These are phyloP conservation scores for Rhamnella rubrinervis DNA, from an alignment of 331 rosid genomes.

Conservation along the genomic window DNA sequence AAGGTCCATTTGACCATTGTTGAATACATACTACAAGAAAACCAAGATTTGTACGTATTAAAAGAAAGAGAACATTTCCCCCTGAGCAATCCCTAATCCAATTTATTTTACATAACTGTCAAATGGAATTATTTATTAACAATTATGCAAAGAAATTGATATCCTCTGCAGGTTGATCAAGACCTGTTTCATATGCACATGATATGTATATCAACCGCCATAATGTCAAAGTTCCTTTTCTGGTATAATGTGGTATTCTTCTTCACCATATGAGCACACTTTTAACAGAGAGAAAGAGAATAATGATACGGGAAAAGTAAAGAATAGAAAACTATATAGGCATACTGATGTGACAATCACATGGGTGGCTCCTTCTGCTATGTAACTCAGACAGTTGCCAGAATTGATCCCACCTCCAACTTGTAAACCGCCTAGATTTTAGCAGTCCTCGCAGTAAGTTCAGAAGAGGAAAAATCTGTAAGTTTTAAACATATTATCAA, in stretches of 20 bases:
- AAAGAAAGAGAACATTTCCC: constrained; percentile 2
- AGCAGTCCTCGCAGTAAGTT: constrained; percentile 58
- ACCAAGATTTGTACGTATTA: constrained; percentile 5
- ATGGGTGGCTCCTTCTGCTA: constrained; percentile 92
- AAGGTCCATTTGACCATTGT: constrained; percentile 88
- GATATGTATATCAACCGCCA: no score
- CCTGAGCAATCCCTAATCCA: constrained; percentile 1
- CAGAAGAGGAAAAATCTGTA: constrained; percentile 59
- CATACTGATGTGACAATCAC: constrained; percentile 94
- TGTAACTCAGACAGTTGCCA: constrained; percentile 68
- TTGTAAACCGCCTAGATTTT: constrained; percentile 74
- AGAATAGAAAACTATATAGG: background rate
- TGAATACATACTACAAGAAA: constrained; percentile 73
- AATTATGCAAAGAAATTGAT: no score
- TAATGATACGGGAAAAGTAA: background rate
- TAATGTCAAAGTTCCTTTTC: no score
- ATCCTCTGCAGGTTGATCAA: no score
- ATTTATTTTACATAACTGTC: background rate
- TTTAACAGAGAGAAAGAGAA: background rate
- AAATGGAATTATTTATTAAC: background rate
- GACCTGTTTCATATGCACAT: no score
- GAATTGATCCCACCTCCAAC: constrained; percentile 96
- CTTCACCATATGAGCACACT: background rate
- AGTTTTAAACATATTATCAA: constrained; percentile 53
- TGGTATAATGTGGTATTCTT: no score